Evolutionary conservation across 305 asterid genomes (phyloP), one percentile per base, ranked within the genome.

Genomic region (Petunia hybrid): DNA sequence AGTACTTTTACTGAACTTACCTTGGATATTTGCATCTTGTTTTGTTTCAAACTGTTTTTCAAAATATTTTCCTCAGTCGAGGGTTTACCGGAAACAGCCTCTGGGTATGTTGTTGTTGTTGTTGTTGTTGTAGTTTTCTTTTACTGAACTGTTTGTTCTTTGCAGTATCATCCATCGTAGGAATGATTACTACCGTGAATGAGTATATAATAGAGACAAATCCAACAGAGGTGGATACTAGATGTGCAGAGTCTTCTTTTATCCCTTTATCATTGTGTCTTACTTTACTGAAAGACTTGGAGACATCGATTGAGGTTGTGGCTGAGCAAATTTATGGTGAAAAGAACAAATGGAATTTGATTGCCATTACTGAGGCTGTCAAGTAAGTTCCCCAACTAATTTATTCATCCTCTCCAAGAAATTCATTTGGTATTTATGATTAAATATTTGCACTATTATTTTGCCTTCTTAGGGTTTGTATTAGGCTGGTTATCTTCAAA

Each of bases 231-330:
- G 77, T 78, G 36, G 45, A 73, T 45, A 83, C 86, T 2, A 90
- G 84, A 80, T 82, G 60, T 56, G 81, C 62, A 31, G 94, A 88
- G 83, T 82, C 91, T 86, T 87, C 93, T 67, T 86, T 92, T 67
- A 87, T 89, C 86, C 94, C 94, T 42, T 88, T 86, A 66, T 86
- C 99, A 31, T 83, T 95, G 75, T 92, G 90, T 90, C 88, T 93
- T 82, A 93, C 97, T 62, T 73, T 95, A 87, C 95, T 93, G 8
- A 95, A 95, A 85, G 99, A 93, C 88, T 85, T 95, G 91, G 99
- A 95, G 85, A 93, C 98, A 76, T 87, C 92, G 38, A 91, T 95
- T 80, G 98, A 95, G 88, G 99, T 95, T 86, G 92, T 85, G 53
- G 98, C 97, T 14, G 92, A 89, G 68, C 97, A 92, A 68, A 83